These are phyloP conservation scores for Fraxinus sp. DNA, from an alignment of 305 asterid genomes.

Conservation along the genomic window DNA sequence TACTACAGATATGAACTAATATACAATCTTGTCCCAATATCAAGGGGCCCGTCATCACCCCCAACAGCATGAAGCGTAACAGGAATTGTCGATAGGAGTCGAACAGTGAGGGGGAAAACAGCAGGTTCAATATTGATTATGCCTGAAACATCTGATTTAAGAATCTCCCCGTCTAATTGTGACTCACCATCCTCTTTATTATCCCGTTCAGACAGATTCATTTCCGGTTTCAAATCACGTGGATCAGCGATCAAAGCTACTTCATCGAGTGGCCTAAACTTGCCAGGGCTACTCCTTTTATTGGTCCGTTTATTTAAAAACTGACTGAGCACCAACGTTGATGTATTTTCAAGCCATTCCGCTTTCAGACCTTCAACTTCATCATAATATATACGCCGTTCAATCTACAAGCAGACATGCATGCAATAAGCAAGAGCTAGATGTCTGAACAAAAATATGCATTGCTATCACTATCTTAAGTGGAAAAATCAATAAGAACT, in stretches of 20 bases:
- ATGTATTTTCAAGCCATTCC: constrained; percentile 85
- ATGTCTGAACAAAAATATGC: not conserved
- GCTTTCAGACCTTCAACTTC: constrained; percentile 73
- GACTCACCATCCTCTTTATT: constrained; percentile 10
- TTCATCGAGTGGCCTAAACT: constrained; percentile 56
- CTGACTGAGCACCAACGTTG: constrained; percentile 61
- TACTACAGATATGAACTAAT: constrained; percentile 58
- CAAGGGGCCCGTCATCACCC: constrained; percentile 79
- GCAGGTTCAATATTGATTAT: constrained; percentile 45
- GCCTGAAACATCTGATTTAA: constrained; percentile 6
- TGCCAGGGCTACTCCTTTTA: constrained; percentile 54
- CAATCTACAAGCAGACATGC: constrained; percentile 32
- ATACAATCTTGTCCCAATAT: constrained; percentile 68
- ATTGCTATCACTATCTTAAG: not conserved
- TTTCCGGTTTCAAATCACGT: constrained; percentile 30
- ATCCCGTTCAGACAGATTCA: not conserved
- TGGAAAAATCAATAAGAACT: not conserved
- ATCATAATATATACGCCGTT: constrained; percentile 74
- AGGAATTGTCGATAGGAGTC: constrained; percentile 58
- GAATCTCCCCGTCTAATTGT: not conserved
- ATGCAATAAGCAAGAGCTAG: not conserved
- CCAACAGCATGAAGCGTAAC: constrained; percentile 75
- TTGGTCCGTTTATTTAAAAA: constrained; percentile 40
- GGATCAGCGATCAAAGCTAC: constrained; percentile 59
- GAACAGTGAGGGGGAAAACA: constrained; percentile 71